These are phyloP conservation scores for Serendipita indica DNA, from an alignment of 768 basidiomycete species.

Conservation along the genomic window DNA sequence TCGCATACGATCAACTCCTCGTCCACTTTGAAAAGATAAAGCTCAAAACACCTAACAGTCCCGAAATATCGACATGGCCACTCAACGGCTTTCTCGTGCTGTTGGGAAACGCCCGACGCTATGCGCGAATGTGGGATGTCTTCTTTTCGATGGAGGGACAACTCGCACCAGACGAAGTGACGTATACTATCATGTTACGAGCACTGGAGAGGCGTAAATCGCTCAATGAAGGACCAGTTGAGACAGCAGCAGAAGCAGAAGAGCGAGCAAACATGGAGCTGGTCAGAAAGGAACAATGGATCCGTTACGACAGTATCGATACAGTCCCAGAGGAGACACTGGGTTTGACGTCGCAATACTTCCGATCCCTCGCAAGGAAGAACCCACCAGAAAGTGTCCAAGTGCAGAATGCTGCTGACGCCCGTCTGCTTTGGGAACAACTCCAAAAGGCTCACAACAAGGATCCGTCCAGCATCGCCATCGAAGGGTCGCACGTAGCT, in stretches of 20 bases:
- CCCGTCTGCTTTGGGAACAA: constrained; percentile 56
- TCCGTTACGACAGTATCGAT: background rate
- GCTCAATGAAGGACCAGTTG: constrained; percentile 15
- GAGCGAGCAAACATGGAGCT: constrained; percentile 18
- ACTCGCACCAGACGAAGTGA: constrained; percentile 40
- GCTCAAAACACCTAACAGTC: constrained; percentile 31
- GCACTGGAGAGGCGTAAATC: constrained; percentile 25
- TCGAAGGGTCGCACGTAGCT: constrained; percentile 41
- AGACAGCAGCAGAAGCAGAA: constrained; percentile 10
- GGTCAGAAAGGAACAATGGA: background rate
- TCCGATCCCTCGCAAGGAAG: background rate
- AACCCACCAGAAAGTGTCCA: constrained; percentile 4
- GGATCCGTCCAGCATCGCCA: constrained; percentile 26
- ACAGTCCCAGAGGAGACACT: constrained; percentile 17
- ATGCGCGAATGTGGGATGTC: constrained; percentile 61
- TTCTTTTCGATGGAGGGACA: constrained; percentile 54
- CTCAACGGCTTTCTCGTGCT: constrained; percentile 50
- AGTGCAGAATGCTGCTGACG: constrained; percentile 38
- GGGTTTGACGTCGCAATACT: background rate
- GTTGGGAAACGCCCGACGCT: constrained; percentile 41
- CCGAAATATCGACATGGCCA: constrained; percentile 34
- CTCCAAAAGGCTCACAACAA: constrained; percentile 39
- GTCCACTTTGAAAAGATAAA: constrained; percentile 37
- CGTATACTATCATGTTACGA: constrained; percentile 54
- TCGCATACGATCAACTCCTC: constrained; percentile 43